These are phyloP conservation scores for Pythium pyrilobum DNA, from an alignment of 352 stramenopile genomes.

Conservation along the genomic window DNA sequence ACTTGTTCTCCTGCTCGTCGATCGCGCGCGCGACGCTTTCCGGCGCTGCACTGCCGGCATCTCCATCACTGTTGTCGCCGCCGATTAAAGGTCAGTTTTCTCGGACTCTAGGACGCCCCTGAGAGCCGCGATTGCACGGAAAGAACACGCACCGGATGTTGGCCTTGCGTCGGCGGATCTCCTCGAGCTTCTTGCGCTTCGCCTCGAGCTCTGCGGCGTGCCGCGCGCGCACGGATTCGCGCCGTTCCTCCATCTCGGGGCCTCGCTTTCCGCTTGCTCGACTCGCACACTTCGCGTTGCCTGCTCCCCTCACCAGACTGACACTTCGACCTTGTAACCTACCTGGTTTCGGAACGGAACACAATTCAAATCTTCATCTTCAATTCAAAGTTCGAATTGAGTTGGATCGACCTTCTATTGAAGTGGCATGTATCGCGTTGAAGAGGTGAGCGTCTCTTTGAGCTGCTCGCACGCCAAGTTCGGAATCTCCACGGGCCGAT, in stretches of 20 bases:
- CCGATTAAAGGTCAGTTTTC: not conserved
- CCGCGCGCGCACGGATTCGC: constrained; percentile 55
- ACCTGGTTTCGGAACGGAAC: not conserved
- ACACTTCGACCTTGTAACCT: not conserved
- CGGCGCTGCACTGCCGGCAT: constrained; percentile 26
- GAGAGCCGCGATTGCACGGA: not conserved
- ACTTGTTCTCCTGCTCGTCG: constrained; percentile 45
- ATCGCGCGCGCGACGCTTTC: constrained; percentile 53
- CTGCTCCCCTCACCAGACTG: not conserved
- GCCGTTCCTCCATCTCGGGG: constrained; percentile 8
- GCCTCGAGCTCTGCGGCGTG: constrained; percentile 83
- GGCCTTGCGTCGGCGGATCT: constrained; percentile 83
- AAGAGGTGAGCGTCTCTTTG: not conserved
- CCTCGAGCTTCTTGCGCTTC: constrained; percentile 88
- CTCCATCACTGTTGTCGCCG: constrained; percentile 30
- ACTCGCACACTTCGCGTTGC: no score
- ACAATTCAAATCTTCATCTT: constrained; percentile 6
- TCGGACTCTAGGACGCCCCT: not conserved
- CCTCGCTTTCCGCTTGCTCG: not conserved
- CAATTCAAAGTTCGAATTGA: constrained; percentile 2
- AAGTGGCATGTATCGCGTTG: no score
- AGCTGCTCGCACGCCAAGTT: not conserved
- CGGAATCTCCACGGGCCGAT: not conserved
- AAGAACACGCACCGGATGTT: constrained; percentile 47
- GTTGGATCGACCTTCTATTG: no score